These are phyloP conservation scores for Medicago arabica DNA, from an alignment of 306 rosid genomes.

Conservation along the genomic window DNA sequence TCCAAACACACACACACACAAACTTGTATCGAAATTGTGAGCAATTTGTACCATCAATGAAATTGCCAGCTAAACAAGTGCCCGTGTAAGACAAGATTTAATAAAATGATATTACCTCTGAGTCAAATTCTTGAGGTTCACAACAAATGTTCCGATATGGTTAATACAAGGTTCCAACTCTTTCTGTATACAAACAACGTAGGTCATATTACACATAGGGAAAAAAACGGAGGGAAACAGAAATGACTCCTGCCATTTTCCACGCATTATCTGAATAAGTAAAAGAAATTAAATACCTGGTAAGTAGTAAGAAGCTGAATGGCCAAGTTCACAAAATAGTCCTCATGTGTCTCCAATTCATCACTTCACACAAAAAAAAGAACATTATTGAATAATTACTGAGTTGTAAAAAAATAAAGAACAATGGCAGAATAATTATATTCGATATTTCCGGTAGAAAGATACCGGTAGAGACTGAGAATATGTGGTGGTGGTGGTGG, in stretches of 20 bases:
- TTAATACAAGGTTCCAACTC: constrained; percentile 83
- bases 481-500: neutral
- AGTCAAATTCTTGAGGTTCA: constrained; percentile 75
- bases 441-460: constrained; percentile 19
- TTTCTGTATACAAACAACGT: constrained; percentile 61
- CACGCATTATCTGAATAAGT: constrained; percentile 32
- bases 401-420: constrained; percentile 23
- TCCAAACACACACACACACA: neutral
- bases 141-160: constrained; percentile 72
- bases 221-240: neutral
- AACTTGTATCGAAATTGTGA: neutral
- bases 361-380: constrained; percentile 71
- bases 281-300: constrained; percentile 62
- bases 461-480: constrained; percentile 1
- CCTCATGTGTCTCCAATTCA: constrained; percentile 88
- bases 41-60: constrained; percentile 21
- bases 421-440: constrained; percentile 22
- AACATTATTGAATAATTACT: constrained; percentile 36
- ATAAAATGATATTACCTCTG: constrained; percentile 61
- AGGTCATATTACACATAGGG: constrained; percentile 28
- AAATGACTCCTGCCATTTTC: constrained; percentile 10
- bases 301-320: constrained; percentile 74
- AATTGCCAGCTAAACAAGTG: constrained; percentile 21
- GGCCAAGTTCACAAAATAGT: constrained; percentile 79
- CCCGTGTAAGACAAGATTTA: neutral